Conservation (phyloP, 371 early-diverging fungal genomes). For the Mucor sp. region DNA sequence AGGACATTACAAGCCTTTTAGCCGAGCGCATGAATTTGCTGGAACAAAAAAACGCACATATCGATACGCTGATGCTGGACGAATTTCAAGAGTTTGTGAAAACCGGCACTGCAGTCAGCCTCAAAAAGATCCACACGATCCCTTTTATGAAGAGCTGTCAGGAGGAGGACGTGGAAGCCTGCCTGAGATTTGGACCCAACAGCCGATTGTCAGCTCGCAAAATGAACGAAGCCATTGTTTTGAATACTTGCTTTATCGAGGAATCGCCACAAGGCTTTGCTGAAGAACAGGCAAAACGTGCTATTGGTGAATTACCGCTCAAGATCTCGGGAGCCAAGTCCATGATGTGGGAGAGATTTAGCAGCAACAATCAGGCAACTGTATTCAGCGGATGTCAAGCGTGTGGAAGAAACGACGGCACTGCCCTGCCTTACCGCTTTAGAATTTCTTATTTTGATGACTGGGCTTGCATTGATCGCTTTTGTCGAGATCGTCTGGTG, state of each 20-base stretch:
- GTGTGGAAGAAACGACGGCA: constrained; percentile 73
- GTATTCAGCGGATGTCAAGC: constrained; percentile 83
- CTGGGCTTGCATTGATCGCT: constrained; percentile 88
- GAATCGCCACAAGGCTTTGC: constrained; percentile 71
- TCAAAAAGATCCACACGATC: constrained; percentile 72
- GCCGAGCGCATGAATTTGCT: constrained; percentile 9
- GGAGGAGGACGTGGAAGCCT: constrained; percentile 88
- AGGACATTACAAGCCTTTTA: constrained; percentile 15
- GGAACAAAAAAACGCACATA: constrained; percentile 33
- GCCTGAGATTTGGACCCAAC: constrained; percentile 85
- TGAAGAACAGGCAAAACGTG: constrained; percentile 64
- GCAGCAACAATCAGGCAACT: constrained; percentile 46
- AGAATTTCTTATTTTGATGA: constrained; percentile 75
- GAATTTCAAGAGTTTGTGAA: constrained; percentile 86
- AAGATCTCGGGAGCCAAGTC: constrained; percentile 61
- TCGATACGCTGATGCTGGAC: constrained; percentile 68
- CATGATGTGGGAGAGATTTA: constrained; percentile 69
- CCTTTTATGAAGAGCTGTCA: constrained; percentile 84
- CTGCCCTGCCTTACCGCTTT: constrained; percentile 75
- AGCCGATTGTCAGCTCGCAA: constrained; percentile 83
- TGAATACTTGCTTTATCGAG: constrained; percentile 78
- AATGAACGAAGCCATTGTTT: constrained; percentile 85
- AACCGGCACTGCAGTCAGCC: constrained; percentile 57
- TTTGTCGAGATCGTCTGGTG: constrained; percentile 90
- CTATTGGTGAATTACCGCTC: constrained; percentile 49